Conservation (phyloP, 2,329 filamentous ascomycete genomes). For the Colletotrichum sansevieriae region DNA sequence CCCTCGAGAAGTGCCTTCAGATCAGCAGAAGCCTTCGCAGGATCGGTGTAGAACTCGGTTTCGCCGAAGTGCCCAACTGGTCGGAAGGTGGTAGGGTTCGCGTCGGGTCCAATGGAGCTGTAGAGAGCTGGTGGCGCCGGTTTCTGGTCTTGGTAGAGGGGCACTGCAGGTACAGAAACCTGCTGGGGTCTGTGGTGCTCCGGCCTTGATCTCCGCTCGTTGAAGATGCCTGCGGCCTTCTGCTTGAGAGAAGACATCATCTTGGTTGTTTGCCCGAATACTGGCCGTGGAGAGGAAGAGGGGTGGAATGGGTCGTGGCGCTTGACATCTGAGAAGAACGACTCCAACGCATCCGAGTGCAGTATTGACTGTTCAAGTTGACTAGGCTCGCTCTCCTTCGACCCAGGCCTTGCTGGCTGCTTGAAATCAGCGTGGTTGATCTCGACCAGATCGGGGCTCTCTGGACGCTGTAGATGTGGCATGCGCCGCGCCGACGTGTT, state of each 20-base stretch:
- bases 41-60: constrained; percentile 75
- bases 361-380: constrained; percentile 37
- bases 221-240: constrained; percentile 67
- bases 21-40: constrained; percentile 78
- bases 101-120: constrained; percentile 55
- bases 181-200: constrained; percentile 68
- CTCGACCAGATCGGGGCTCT: constrained; percentile 39
- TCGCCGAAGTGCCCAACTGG: constrained; percentile 51
- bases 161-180: constrained; percentile 61
- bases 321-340: constrained; percentile 40
- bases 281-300: constrained; percentile 45
- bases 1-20: constrained; percentile 87
- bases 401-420: constrained; percentile 14
- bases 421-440: constrained; percentile 31
- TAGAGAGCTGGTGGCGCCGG: constrained; percentile 62
- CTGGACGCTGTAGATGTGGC: constrained; percentile 18
- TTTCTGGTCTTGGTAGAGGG: constrained; percentile 62
- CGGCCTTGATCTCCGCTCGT: constrained; percentile 66
- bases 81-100: constrained; percentile 50
- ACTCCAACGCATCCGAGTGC: constrained; percentile 37
- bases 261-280: constrained; percentile 56
- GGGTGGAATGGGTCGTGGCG: constrained; percentile 36
- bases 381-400: constrained; percentile 26
- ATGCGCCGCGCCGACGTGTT: constrained; percentile 21
- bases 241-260: constrained; percentile 66